These are phyloP conservation scores for Carex arenaria DNA, from an alignment of 202 grass and related monocot species.

Conservation along the genomic window DNA sequence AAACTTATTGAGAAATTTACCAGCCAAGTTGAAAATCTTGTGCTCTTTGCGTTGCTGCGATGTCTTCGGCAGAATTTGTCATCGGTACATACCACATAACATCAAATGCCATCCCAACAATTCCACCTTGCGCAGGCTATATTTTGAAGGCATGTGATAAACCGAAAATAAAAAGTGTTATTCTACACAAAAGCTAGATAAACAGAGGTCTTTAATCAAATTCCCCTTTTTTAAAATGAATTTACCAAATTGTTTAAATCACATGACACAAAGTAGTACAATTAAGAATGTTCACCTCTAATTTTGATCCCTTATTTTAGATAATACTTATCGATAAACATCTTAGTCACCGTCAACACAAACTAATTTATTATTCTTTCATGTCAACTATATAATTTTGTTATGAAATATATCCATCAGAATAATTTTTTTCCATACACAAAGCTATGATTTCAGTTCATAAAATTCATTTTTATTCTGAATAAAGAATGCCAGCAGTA, in stretches of 20 bases:
- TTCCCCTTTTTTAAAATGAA: neutral
- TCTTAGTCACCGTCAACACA: neutral
- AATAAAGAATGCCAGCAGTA: neutral
- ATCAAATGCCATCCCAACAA: constrained; percentile 84
- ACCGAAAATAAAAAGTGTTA: neutral
- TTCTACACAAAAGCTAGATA: neutral
- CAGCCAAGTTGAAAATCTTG: constrained; percentile 97
- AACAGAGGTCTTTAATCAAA: neutral
- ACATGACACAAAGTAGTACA: neutral
- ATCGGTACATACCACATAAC: constrained; percentile 88
- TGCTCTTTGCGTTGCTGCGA: constrained; percentile 64
- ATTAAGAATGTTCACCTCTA: neutral
- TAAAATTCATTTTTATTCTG: neutral
- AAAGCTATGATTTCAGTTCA: neutral
- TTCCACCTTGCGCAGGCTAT: constrained; percentile 48
- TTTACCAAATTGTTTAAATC: neutral
- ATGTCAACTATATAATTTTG: neutral
- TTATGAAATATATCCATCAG: neutral
- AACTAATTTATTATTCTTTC: neutral
- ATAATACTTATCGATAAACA: neutral
- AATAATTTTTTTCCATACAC: neutral
- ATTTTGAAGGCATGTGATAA: neutral
- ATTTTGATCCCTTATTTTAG: neutral
- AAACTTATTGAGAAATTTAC: constrained; percentile 15
- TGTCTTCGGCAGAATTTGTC: constrained; percentile 37